Conservation (phyloP, 2,329 filamentous ascomycete genomes). For the Fusarium brevicatenulatum region DNA sequence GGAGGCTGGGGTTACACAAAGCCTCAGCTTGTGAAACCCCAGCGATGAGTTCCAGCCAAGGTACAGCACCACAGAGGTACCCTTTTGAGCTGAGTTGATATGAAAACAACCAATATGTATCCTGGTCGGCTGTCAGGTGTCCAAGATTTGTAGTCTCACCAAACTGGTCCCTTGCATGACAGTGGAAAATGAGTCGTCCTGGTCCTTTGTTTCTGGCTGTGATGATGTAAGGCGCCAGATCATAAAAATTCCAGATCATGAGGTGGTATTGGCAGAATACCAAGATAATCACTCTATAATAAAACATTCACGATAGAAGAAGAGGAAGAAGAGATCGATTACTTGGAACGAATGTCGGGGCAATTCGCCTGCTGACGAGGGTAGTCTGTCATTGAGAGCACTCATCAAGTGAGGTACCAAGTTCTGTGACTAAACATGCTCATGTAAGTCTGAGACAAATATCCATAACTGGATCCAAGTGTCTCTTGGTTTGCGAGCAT, state of each 20-base stretch:
- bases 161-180: constrained; percentile 39
- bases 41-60: constrained; percentile 13
- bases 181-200: constrained; percentile 10
- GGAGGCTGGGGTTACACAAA: constrained; percentile 29
- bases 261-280: not conserved
- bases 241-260: not conserved
- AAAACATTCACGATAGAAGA: not conserved
- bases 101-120: constrained; percentile 24
- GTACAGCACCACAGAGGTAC: constrained; percentile 14
- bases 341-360: not conserved
- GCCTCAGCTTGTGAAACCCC: constrained; percentile 25
- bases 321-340: not conserved
- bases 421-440: not conserved
- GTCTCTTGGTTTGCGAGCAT: constrained; percentile 6
- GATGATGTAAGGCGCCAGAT: constrained; percentile 1
- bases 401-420: not conserved
- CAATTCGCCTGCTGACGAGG: not conserved
- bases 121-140: constrained; percentile 22
- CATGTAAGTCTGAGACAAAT: not conserved
- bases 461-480: not conserved
- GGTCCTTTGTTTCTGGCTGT: constrained; percentile 5
- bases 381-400: not conserved
- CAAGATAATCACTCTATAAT: not conserved
- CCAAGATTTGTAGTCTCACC: constrained; percentile 25
- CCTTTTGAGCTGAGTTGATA: constrained; percentile 19